Evolutionary conservation across 306 rosid species (phyloP).

Genomic region (Hippophae gyantsensis): DNA sequence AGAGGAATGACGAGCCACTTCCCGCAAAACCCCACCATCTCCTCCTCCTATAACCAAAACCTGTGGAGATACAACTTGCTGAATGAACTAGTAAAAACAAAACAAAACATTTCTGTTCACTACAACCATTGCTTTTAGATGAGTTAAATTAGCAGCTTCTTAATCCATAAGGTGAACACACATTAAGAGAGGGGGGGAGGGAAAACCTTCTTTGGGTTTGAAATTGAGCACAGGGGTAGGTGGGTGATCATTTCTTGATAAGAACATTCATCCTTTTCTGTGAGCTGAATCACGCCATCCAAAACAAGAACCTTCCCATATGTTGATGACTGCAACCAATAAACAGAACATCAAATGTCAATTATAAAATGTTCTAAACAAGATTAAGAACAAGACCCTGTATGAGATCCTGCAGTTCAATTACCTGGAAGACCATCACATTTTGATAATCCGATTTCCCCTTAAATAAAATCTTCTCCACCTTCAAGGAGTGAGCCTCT

Average conservation of each 20-base stretch:
- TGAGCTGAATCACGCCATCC: conserved; percentile 98
- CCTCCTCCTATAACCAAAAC: conserved; percentile 99
- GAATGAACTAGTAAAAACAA: conserved; percentile 13
- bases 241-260: conserved; percentile 98
- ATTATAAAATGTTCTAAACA: conserved; percentile 2
- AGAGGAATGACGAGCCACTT: conserved; percentile 86
- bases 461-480: conserved; percentile 74
- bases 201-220: conserved; percentile 75
- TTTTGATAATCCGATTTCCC: conserved; percentile 90
- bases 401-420: conserved; percentile 3
- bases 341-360: conserved; percentile 3
- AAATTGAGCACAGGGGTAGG: conserved; percentile 92
- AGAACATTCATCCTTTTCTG: conserved; percentile 97
- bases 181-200: neutral
- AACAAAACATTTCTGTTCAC: neutral
- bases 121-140: neutral
- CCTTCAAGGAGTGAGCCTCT: conserved; percentile 97
- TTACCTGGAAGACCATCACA: conserved; percentile 92
- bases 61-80: conserved; percentile 26
- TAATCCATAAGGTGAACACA: neutral
- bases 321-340: conserved; percentile 63
- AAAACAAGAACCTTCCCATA: conserved; percentile 94
- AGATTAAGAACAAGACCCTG: conserved; percentile 3
- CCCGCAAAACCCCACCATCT: conserved; percentile 94
- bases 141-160: neutral